Base-by-base conservation (phyloP, 2,329 filamentous ascomycete species). In the Incumbomyces lentus region DNA sequence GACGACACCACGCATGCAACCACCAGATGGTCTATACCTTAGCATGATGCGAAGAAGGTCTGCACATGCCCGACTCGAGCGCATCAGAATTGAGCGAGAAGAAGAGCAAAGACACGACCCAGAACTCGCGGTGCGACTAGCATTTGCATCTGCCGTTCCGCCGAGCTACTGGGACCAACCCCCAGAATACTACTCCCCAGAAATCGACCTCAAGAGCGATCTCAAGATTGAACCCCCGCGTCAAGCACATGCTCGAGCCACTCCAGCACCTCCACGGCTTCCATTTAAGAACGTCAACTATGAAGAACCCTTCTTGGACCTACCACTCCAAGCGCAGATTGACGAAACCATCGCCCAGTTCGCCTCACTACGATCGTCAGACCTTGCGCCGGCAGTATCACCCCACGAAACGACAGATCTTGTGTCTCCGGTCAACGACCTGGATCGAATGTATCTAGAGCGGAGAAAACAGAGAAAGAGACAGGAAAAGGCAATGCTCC, bases 121-220 rank as follows among this genome's bases (percentile, higher is more conserved):
- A 29, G 34, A 34, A n/a, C 48, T 48, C 29, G 39, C 34, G 12
- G 40, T 39, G 44, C 52, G 47, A 14, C 44, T 51, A 26, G 50
- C 48, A 32, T 48, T 54, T 33, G 52, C 50, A 13, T 36, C 47
- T 22, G 50, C 52, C 12, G 44, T 54, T 13, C 50, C 50, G 1
- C 50, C 52, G 18, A 43, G 49, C 6, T 45, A 54, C 41, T 44
- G 50, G 31, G 48, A 54, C 22, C 47, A 48, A 42, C 52, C 52
- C 14, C 52, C 52, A 19, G 48, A 47, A 30, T 54, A 52, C 40
- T 18, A 14, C 10, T 42, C 40, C 4, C 40, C 40, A 13, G 10
- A 42, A 17, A 32, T 14, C 12, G 18, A 29, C 17, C 36, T 19
- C 36, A 39, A 16, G 36, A 32, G 26, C 12, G 18, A 29, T 12